Evolutionary conservation across 2,329 filamentous ascomycete genomes (phyloP), one percentile per base, ranked within the genome.

Genomic region (Hortaea werneckii): DNA sequence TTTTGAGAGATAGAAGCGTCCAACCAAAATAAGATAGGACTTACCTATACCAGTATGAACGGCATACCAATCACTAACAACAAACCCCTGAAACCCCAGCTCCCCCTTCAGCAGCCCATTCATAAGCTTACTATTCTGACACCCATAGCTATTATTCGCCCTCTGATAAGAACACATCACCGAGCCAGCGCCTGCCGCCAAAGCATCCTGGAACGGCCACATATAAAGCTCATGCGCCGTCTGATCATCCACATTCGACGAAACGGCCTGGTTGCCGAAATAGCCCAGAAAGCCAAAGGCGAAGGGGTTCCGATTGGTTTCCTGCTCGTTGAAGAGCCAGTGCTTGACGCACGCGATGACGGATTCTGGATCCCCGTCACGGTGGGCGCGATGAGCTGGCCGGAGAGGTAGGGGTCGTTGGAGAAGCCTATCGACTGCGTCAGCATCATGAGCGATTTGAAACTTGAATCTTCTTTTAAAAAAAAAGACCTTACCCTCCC

Each of bases 151-250:
- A 51, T 78, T 78, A 63, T 86, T 84, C 58, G 85, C 67, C 61
- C 80, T 79, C 60, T 85, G 81, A 65, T 85, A 86, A n/a, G 78
- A 80, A 65, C 82, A 86, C 83, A 86, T 86, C 39, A 83, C 65
- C 2, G 75, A 73, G 1, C 77, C 79, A 2, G 81, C 79, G 38
- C 81, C 80, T 26, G 82, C 76, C 52, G 74, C 73, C 27, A 86
- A 76, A 1, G 82, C 78, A 57, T 86, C 80, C 2, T 79, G 79
- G 54, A 84, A 87, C 1, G 82, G 80, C 76, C 50, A 57, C 29
- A 57, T 37, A 42, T 56, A 44, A 20, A 57, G 45, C 49, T 58
- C 55, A 29, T 58, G 55, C 46, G 54, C 29, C 5, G 47, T 45
- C 41, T 48, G 49, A 40, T 55, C 53, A 10, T 53, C 54, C n/a